Conservation (phyloP, 2,329 filamentous ascomycete genomes). For the Phialophora verrucosa region DNA sequence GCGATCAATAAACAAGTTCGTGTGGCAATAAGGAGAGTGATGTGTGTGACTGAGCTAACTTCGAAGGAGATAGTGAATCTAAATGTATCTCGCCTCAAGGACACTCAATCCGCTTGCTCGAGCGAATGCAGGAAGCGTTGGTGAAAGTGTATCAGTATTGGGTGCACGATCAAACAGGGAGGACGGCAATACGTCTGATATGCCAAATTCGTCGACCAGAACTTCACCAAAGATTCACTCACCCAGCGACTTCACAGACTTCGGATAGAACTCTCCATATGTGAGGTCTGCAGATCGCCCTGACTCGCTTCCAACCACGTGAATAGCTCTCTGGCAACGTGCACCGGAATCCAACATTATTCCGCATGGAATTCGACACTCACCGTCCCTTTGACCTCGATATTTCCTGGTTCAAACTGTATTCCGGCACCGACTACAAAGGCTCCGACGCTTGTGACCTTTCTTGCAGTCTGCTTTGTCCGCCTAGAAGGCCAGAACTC, state of each 20-base stretch:
- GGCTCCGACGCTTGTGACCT: neutral
- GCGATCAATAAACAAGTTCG: neutral
- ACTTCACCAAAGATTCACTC: neutral
- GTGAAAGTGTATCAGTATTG: neutral
- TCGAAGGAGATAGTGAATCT: neutral
- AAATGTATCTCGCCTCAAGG: neutral
- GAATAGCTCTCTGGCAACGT: neutral
- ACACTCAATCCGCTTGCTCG: neutral
- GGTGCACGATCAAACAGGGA: neutral
- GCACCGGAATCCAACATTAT: neutral
- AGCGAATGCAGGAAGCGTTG: neutral
- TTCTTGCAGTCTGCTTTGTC: conserved; percentile 21
- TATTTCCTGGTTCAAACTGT: conserved; percentile 28
- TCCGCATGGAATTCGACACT: conserved; percentile 28
- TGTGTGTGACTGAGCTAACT: neutral
- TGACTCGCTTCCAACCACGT: neutral
- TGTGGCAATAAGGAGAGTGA: neutral
- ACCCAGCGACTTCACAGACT: neutral
- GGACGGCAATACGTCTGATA: neutral
- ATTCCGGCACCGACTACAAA: conserved; percentile 25
- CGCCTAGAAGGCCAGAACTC: conserved; percentile 1
- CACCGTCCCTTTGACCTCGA: conserved; percentile 26
- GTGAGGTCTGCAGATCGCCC: neutral
- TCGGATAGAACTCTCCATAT: neutral
- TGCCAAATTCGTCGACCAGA: neutral